Conservation (phyloP, 1,284 basidiomycete species). For the Ustilago crameri region DNA sequence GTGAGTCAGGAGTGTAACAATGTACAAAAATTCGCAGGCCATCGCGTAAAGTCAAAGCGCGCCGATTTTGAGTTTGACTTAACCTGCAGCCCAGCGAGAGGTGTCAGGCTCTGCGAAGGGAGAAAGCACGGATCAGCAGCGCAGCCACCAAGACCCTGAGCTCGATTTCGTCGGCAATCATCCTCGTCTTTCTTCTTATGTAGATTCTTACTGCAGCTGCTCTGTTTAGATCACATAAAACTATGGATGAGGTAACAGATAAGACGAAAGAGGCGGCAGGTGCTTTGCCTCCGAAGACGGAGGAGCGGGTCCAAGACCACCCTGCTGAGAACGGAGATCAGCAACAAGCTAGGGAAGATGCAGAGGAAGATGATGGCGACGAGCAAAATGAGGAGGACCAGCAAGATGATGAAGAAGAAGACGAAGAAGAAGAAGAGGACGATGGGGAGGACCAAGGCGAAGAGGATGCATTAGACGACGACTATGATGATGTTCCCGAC, state of each 20-base stretch:
- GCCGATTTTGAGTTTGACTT: neutral
- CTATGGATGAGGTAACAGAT: neutral
- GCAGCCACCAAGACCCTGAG: conserved; percentile 1
- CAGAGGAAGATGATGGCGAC: conserved; percentile 1
- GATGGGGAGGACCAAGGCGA: conserved; percentile 4
- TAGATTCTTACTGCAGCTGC: too few relatives aligned
- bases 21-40: neutral
- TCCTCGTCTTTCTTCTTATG: neutral
- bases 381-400: neutral
- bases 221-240: too few relatives aligned
- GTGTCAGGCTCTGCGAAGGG: conserved; percentile 15
- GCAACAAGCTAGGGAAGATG: neutral
- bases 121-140: conserved; percentile 30
- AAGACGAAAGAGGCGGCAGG: conserved; percentile 6
- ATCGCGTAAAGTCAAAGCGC: neutral
- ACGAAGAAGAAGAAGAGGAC: conserved; percentile 1
- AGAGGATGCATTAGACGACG: neutral
- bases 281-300: neutral
- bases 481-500: conserved; percentile 9
- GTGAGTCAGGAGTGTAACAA: conserved; percentile 4
- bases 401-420: neutral
- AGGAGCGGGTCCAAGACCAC: neutral
- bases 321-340: neutral
- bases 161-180: neutral
- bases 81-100: too few relatives aligned